A percentile compares a stretch with the other conserved stretches of the same genome.
phyloP scores from a whole-genome alignment of 805 yeast species.

The Maudiozyma pseudohumilis region DNA sequence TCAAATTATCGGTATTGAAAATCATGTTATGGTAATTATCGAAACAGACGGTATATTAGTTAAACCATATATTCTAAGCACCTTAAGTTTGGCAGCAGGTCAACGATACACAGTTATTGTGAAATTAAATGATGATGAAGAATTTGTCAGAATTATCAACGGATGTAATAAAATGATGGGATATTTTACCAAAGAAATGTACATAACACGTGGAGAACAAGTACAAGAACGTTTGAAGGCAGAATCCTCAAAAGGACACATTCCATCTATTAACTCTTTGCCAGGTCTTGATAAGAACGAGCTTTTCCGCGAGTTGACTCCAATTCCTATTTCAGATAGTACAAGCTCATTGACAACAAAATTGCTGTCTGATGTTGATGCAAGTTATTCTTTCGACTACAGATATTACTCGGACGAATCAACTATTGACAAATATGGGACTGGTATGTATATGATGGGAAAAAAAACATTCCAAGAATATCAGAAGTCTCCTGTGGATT shows the following conservation, averaged over 20 bases:
- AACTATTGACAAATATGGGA: constrained; percentile 27
- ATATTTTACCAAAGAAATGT: constrained; percentile 31
- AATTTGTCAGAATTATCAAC: constrained; percentile 33
- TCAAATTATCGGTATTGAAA: constrained; percentile 44
- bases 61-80: constrained; percentile 38
- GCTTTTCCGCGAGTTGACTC: constrained; percentile 15
- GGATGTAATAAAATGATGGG: constrained; percentile 43
- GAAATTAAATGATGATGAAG: constrained; percentile 35
- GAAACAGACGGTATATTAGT: constrained; percentile 53
- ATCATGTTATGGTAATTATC: constrained; percentile 42
- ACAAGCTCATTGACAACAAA: neutral
- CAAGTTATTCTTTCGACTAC: constrained; percentile 35
- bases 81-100: constrained; percentile 56
- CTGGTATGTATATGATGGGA: constrained; percentile 41
- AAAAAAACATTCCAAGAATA: constrained; percentile 51
- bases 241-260: neutral
- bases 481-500: constrained; percentile 31
- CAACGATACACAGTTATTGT: constrained; percentile 65
- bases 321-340: constrained; percentile 5
- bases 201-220: constrained; percentile 8
- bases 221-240: neutral
- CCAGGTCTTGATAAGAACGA: constrained; percentile 19
- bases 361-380: neutral
- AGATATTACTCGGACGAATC: constrained; percentile 33
- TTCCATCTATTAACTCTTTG: constrained; percentile 33